A percentile compares a stretch with the other conserved stretches of the same genome.
Evolutionary conservation across 129 eudicot species (phyloP).

Genomic region (Flaveria ramosissima): DNA sequence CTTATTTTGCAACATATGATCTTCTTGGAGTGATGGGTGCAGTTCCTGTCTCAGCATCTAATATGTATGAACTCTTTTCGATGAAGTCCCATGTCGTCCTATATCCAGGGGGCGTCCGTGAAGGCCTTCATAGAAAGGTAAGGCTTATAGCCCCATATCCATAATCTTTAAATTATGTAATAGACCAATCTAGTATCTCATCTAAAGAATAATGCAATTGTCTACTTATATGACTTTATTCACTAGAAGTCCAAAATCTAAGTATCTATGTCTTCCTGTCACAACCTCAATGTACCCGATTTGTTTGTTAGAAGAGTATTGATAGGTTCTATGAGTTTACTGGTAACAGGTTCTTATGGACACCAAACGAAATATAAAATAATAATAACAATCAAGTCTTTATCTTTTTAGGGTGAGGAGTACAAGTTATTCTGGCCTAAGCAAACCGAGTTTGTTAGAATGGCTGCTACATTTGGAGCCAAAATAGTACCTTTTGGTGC

Average conservation of each 20-base stretch:
- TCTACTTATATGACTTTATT: too few species aligned
- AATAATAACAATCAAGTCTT: not conserved
- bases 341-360: too few species aligned
- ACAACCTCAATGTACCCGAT: too few species aligned
- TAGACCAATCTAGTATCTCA: too few species aligned
- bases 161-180: too few species aligned
- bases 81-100: slow-evolving; percentile 56
- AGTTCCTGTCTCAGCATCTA: slow-evolving; percentile 62
- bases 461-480: slow-evolving; percentile 79
- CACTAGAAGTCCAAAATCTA: too few species aligned
- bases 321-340: not conserved
- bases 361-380: too few species aligned
- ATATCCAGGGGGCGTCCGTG: slow-evolving; percentile 73
- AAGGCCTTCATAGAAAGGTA: slow-evolving; percentile 72
- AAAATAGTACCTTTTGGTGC: slow-evolving; percentile 69
- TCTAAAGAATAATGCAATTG: too few species aligned
- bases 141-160: not conserved
- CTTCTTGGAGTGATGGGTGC: slow-evolving; percentile 49
- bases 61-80: slow-evolving; percentile 49
- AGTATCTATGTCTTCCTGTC: too few species aligned
- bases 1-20: slow-evolving; percentile 41
- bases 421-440: slow-evolving; percentile 70
- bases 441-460: slow-evolving; percentile 59
- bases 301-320: too few species aligned
- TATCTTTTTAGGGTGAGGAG: slow-evolving; percentile 63